Evolutionary conservation across 2,329 filamentous ascomycete genomes (phyloP).

Genomic region (Xylaria sp.): DNA sequence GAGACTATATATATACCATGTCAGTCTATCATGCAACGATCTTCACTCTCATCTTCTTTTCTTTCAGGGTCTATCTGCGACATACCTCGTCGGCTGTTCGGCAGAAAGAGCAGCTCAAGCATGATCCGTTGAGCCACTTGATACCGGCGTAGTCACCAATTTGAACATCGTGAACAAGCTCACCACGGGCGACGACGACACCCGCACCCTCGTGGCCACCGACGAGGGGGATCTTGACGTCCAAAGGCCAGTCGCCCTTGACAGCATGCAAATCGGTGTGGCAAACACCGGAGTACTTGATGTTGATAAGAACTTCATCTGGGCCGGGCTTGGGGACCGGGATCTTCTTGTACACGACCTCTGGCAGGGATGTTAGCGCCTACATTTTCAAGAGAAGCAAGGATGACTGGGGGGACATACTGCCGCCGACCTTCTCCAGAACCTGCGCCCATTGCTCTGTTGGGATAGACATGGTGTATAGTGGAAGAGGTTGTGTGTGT

Average conservation of each 20-base stretch:
- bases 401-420: slow-evolving; percentile 57
- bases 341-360: slow-evolving; percentile 80
- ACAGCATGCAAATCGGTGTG: slow-evolving; percentile 85
- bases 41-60: background rate
- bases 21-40: slow-evolving; percentile 7
- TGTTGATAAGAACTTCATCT: slow-evolving; percentile 91
- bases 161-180: slow-evolving; percentile 80
- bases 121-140: slow-evolving; percentile 93
- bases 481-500: background rate
- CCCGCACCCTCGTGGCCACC: slow-evolving; percentile 86
- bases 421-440: slow-evolving; percentile 81
- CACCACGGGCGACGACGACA: slow-evolving; percentile 81
- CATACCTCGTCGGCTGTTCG: slow-evolving; percentile 75
- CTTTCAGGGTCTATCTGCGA: background rate
- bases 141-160: slow-evolving; percentile 89
- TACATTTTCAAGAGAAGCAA: background rate
- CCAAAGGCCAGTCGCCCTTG: slow-evolving; percentile 89
- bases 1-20: slow-evolving; percentile 57
- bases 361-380: slow-evolving; percentile 51
- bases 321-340: slow-evolving; percentile 83
- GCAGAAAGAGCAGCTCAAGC: slow-evolving; percentile 86
- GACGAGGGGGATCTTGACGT: slow-evolving; percentile 84
- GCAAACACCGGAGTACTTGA: slow-evolving; percentile 91
- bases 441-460: slow-evolving; percentile 92
- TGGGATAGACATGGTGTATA: slow-evolving; percentile 63